Base-by-base conservation (phyloP, 164 flowering plant genomes). In the Stephania yunnanensis region DNA sequence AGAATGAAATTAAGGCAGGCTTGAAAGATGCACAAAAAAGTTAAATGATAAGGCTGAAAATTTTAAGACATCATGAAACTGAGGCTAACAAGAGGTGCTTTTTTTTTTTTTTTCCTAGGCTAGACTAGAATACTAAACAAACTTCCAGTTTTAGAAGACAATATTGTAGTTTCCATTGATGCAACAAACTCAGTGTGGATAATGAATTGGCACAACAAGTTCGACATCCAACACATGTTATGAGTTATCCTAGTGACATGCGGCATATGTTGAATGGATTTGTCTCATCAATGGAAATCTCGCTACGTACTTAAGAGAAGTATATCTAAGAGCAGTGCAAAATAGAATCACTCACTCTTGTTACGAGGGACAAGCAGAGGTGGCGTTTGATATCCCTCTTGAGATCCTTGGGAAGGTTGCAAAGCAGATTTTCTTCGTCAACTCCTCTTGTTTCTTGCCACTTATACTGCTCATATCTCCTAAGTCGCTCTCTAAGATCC, bases 391-490 rank as follows among this genome's bases (percentile, higher is more conserved):
- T 89, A 61, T 89, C 90, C 83, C 92, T 84, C 65, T 87, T 81
- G 65, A 89, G 86, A 70, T 87, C 92, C 77, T 84, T 89, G 6
- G 92, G 90, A 72, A 89, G 90, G 74, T 84, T 82, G 6, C 30
- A 71, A 30, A 89, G 78, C 68, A 89, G 76, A 75, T 77, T 68
- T 67, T 87, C 90, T 78, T 89, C 92, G 72, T 89, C 87, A 20
- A 86, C 88, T 11, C 92, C 92, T 75, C 92, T 81, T 2, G 88
- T 87, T 80, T 86, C 88, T 74, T 82, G 87, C 92, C 92, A 89
- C 75, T 81, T 86, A 77, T 85, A 87, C 58, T 89, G 90, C 48
- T 87, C 90, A 77, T 86, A 86, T n/a, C 86, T 78, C 70, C 87
- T 84, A 58, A 87, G 81, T 12, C 89, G 83, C 68, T 85, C 87